phyloP scores from a whole-genome alignment of 176 grass and related monocot species.

The Bonia amplexicaulis region DNA sequence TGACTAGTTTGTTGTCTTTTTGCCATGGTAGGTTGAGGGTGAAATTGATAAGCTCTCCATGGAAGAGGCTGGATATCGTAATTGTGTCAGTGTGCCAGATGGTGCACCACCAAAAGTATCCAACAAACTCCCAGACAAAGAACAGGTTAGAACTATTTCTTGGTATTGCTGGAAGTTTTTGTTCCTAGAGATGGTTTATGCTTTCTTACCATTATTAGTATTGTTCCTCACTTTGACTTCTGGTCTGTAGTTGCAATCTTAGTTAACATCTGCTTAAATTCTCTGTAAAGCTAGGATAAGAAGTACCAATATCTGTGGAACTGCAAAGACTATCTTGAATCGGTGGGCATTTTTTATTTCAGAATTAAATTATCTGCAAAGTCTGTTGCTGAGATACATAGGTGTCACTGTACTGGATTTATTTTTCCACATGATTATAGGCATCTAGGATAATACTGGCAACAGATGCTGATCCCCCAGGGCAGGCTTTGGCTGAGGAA shows the following conservation, averaged over 20 bases:
- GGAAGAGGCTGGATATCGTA: slow-evolving; percentile 86
- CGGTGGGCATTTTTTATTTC: slow-evolving; percentile 45
- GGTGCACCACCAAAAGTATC: slow-evolving; percentile 54
- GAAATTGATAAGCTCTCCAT: slow-evolving; percentile 99
- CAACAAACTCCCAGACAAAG: slow-evolving; percentile 42
- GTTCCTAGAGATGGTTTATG: neutral
- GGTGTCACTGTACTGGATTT: slow-evolving; percentile 16
- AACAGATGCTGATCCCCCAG: slow-evolving; percentile 68
- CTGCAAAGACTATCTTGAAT: slow-evolving; percentile 81
- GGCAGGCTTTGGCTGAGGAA: slow-evolving; percentile 91
- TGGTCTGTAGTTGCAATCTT: slow-evolving; percentile 16
- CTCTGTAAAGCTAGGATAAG: slow-evolving; percentile 89
- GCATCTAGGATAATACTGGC: slow-evolving; percentile 98
- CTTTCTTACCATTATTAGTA: neutral
- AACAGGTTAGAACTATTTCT: slow-evolving; percentile 47
- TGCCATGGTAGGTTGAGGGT: slow-evolving; percentile 64
- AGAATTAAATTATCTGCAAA: neutral
- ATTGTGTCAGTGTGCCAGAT: slow-evolving; percentile 91
- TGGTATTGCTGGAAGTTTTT: slow-evolving; percentile 15
- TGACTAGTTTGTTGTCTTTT: slow-evolving; percentile 8
- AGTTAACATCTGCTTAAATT: slow-evolving; percentile 43
- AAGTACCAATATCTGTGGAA: slow-evolving; percentile 91
- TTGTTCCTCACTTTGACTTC: neutral
- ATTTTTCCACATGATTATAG: slow-evolving; percentile 29
- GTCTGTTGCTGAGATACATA: neutral